Percentiles rank a stretch among this genome's conserved stretches.
These are phyloP conservation scores for Exophiala mesophila DNA, from an alignment of 2,329 filamentous ascomycete genomes.

Conservation along the genomic window DNA sequence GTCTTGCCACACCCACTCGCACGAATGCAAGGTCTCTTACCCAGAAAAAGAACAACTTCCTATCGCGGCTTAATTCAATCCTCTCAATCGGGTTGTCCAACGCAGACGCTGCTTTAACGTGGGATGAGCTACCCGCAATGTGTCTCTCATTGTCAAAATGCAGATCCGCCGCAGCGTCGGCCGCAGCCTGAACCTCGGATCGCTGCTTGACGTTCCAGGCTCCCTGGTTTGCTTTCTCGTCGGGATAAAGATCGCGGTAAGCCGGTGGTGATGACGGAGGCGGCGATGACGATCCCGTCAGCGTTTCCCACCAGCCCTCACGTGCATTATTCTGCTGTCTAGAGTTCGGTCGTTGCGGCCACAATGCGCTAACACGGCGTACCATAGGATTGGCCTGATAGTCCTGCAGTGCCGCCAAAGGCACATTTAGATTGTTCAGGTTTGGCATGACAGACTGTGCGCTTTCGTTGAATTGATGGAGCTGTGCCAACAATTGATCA, in stretches of 20 bases:
- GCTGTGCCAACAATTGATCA: constrained; percentile 67
- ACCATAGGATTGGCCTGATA: constrained; percentile 71
- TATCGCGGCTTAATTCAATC: constrained; percentile 40
- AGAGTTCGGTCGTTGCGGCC: constrained; percentile 58
- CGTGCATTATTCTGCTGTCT: constrained; percentile 46
- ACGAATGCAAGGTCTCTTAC: constrained; percentile 33
- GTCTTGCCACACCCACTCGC: not conserved
- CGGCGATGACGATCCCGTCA: constrained; percentile 47
- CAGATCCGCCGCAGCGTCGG: constrained; percentile 41
- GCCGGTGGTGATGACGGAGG: constrained; percentile 59
- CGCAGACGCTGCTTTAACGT: not conserved
- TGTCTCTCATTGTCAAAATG: constrained; percentile 33
- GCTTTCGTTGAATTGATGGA: constrained; percentile 71
- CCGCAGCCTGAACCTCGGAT: constrained; percentile 39
- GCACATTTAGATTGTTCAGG: constrained; percentile 46
- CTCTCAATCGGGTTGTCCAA: constrained; percentile 36
- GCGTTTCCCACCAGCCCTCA: constrained; percentile 63
- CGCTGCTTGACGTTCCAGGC: constrained; percentile 41
- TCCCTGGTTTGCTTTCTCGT: constrained; percentile 32
- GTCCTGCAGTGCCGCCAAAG: constrained; percentile 61
- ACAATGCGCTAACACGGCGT: constrained; percentile 66
- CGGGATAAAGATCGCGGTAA: constrained; percentile 74
- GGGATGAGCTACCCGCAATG: not conserved
- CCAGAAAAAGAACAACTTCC: constrained; percentile 52
- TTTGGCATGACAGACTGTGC: constrained; percentile 64